Base-by-base conservation (phyloP, 257 asterid species). In the Lithospermum erythrorhizon region DNA sequence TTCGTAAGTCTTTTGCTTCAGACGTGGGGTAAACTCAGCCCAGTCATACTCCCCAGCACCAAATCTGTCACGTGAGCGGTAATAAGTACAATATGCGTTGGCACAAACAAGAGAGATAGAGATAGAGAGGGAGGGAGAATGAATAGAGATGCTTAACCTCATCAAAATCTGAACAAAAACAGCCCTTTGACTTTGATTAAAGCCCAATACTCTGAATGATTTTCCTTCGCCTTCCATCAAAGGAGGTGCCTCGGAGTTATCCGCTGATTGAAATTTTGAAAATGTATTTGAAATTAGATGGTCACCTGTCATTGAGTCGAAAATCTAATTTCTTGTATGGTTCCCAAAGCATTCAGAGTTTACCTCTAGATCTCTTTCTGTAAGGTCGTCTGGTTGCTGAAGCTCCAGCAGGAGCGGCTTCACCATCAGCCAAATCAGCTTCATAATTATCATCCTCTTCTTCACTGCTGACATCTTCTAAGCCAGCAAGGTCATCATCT, bases 211-310 rank as follows among this genome's bases (percentile, higher is more conserved):
- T 35, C 96, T 83, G 65, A 87, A 82, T 61, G 88, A 82, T 75
- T 81, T 82, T 58, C 95, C 98, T 83, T 91, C 95, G 21, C 98
- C 96, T 82, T 88, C 98, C 96, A 91, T 86, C 72, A 88, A 75
- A 68, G 98, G 98, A 67, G 77, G 78, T 48, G 82, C 79, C 60
- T 88, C 96, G 57, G 89, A 73, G 60, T 90, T 25, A 51, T 88
- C 97, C 72, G 75, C 79, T 73, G 62, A 71, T 24, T 72, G 76
- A 72, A 48, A 64, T 37, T 21, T 25, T 66, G 58, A 71, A 73
- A 65, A 59, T 17, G 70, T 58, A 41, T 55, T 61, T 30, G 55
- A 21, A 7, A 21, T 77, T 62, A 74, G 30, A 59, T 58, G 47
- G 29, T 29, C 55, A 20, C n/a, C n/a, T 57, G 35, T 57, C 35